Conservation (phyloP, 192 early-diverging fungal species). For the Kappamyces sp. region DNA sequence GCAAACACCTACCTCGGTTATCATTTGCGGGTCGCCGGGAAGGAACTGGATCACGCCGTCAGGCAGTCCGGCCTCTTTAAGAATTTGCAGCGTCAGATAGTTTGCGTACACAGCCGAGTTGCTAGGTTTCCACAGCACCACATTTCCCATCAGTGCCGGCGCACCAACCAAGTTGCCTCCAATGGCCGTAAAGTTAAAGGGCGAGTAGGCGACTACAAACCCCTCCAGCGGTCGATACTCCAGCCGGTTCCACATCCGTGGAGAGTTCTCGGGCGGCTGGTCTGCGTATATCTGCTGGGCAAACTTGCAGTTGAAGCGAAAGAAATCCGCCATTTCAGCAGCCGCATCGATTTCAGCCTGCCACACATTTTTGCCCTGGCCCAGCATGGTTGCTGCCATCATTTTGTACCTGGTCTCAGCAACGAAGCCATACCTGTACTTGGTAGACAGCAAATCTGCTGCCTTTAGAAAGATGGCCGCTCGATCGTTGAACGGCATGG, state of each 20-base stretch:
- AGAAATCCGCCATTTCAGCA: slow-evolving; percentile 89
- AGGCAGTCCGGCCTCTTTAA: slow-evolving; percentile 93
- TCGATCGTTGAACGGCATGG: slow-evolving; percentile 88
- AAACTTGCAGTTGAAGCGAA: slow-evolving; percentile 92
- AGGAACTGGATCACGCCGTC: slow-evolving; percentile 97
- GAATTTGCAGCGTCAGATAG: slow-evolving; percentile 82
- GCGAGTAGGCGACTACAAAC: slow-evolving; percentile 95
- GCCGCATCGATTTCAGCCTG: slow-evolving; percentile 99
- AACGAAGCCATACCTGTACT: slow-evolving; percentile 70
- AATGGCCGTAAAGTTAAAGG: slow-evolving; percentile 99
- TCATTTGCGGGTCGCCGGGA: slow-evolving; percentile 77
- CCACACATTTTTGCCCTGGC: slow-evolving; percentile 98
- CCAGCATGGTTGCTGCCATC: slow-evolving; percentile 95
- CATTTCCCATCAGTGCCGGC: slow-evolving; percentile 96
- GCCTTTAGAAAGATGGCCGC: slow-evolving; percentile 95
- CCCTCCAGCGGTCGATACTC: slow-evolving; percentile 97
- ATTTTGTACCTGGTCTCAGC: slow-evolving; percentile 51
- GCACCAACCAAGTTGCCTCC: slow-evolving; percentile 90
- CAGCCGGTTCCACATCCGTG: slow-evolving; percentile 84
- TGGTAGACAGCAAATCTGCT: slow-evolving; percentile 83
- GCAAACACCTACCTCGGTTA: slow-evolving; percentile 49
- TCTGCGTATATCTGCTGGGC: slow-evolving; percentile 85
- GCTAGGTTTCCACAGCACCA: slow-evolving; percentile 96
- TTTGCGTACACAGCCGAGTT: slow-evolving; percentile 80
- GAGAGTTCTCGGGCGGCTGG: slow-evolving; percentile 85